Conservation (phyloP, 2,329 filamentous ascomycete genomes). For the Trichoderma asperellum region DNA sequence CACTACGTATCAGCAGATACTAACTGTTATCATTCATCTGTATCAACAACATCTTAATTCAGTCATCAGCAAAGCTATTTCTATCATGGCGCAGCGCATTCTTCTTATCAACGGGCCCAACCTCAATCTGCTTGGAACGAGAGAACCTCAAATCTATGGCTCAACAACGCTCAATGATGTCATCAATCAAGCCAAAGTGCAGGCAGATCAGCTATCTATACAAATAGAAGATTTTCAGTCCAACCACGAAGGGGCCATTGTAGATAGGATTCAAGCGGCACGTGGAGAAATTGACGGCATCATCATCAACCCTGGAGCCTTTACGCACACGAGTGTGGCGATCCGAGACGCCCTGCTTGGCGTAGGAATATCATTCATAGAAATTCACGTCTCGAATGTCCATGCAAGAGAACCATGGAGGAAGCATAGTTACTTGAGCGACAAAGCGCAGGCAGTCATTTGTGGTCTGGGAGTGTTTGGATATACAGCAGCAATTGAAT, state of each 20-base stretch:
- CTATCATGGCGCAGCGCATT: conserved; percentile 13
- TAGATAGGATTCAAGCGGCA: conserved; percentile 20
- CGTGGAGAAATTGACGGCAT: not conserved
- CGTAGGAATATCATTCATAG: conserved; percentile 16
- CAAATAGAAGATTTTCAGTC: conserved; percentile 17
- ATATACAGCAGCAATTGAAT: conserved; percentile 23
- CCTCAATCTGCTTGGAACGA: conserved; percentile 17
- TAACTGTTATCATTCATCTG: not conserved
- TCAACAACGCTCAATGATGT: conserved; percentile 22
- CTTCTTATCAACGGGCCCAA: conserved; percentile 25
- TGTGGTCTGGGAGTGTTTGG: conserved; percentile 24
- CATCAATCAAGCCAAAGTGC: conserved; percentile 16
- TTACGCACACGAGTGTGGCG: conserved; percentile 22
- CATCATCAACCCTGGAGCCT: conserved; percentile 22
- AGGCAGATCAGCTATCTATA: conserved; percentile 13
- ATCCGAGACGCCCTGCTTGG: conserved; percentile 18
- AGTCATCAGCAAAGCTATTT: not conserved
- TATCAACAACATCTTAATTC: not conserved
- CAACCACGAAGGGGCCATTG: conserved; percentile 22
- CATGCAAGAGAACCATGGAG: conserved; percentile 17
- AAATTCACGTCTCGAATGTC: conserved; percentile 16
- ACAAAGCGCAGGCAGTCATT: conserved; percentile 22
- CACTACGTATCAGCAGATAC: not conserved
- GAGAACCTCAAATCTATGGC: conserved; percentile 22
- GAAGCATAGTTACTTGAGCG: conserved; percentile 22